Percentiles rank a stretch among this genome's conserved stretches.
These are phyloP conservation scores for Coniferiporia weirii DNA, from an alignment of 1,284 basidiomycete genomes.

Conservation along the genomic window DNA sequence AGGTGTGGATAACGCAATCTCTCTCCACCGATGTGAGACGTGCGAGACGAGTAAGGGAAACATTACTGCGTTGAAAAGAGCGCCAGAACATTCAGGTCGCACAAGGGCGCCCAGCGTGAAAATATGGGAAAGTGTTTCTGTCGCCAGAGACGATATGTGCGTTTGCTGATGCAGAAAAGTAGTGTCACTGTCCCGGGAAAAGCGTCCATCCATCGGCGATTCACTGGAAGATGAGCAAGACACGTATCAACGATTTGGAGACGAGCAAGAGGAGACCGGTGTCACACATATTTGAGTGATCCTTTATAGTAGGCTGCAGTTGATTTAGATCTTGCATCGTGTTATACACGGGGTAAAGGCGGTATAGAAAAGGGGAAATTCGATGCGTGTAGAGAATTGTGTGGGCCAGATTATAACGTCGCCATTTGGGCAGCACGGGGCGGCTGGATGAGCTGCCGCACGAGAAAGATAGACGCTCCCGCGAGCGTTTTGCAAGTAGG, in stretches of 20 bases:
- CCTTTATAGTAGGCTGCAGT: neutral
- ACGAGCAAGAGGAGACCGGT: no score
- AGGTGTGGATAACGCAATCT: slow-evolving; percentile 40
- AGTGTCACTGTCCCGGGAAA: neutral
- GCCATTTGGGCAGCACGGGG: neutral
- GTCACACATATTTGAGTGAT: neutral
- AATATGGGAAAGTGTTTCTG: slow-evolving; percentile 10
- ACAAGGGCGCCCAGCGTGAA: slow-evolving; percentile 1
- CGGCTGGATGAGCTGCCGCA: neutral
- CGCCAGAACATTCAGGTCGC: neutral
- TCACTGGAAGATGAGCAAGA: no score
- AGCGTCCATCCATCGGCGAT: neutral
- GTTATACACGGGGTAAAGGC: neutral
- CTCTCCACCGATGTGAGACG: slow-evolving; percentile 47
- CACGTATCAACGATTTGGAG: no score
- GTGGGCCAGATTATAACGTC: neutral
- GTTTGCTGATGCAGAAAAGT: neutral
- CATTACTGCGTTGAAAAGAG: neutral
- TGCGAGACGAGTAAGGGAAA: slow-evolving; percentile 39
- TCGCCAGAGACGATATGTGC: neutral
- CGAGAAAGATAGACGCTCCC: neutral
- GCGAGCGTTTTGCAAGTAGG: no score
- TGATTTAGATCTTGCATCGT: neutral
- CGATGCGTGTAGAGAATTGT: neutral
- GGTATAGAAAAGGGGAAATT: neutral